Evolutionary conservation across 108 stramenopile species (phyloP).

Genomic region (Cyclotella kingstonii): DNA sequence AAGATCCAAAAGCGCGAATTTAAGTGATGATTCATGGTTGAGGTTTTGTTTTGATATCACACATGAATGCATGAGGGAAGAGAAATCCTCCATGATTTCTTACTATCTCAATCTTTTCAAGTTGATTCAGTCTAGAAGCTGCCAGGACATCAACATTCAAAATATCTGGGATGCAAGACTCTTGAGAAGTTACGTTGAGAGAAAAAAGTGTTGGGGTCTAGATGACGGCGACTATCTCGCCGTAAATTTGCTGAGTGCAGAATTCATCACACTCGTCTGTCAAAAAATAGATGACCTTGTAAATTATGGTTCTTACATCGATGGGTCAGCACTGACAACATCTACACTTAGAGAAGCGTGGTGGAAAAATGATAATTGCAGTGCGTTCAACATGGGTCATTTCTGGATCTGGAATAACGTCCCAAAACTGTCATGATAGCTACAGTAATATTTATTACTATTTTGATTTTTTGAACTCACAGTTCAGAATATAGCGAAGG

Average conservation of each 20-base stretch:
- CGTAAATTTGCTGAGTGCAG: not conserved
- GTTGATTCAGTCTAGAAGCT: slow-evolving; percentile 28
- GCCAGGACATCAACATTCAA: slow-evolving; percentile 6
- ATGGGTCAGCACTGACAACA: not conserved
- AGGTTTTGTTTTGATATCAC: slow-evolving; percentile 61
- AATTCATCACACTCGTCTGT: slow-evolving; percentile 13
- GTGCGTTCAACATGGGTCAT: not conserved
- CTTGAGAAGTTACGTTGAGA: slow-evolving; percentile 28
- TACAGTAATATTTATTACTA: no score
- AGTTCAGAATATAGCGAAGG: no score
- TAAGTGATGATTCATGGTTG: slow-evolving; percentile 22
- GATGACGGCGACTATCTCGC: no score
- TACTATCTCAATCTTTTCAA: slow-evolving; percentile 51
- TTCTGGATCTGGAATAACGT: slow-evolving; percentile 2
- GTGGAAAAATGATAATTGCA: not conserved
- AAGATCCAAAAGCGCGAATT: no score
- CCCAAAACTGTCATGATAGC: not conserved
- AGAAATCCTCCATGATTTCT: slow-evolving; percentile 55
- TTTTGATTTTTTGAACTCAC: no score
- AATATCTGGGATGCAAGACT: slow-evolving; percentile 47
- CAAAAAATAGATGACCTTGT: slow-evolving; percentile 10
- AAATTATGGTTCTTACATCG: not conserved
- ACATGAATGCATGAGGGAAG: slow-evolving; percentile 54
- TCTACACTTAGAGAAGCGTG: not conserved
- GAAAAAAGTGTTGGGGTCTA: not conserved